A percentile compares a stretch with the other conserved stretches of the same genome.
phyloP scores from a whole-genome alignment of 1,139 yeast species.

The Geotrichum histeridarum region DNA sequence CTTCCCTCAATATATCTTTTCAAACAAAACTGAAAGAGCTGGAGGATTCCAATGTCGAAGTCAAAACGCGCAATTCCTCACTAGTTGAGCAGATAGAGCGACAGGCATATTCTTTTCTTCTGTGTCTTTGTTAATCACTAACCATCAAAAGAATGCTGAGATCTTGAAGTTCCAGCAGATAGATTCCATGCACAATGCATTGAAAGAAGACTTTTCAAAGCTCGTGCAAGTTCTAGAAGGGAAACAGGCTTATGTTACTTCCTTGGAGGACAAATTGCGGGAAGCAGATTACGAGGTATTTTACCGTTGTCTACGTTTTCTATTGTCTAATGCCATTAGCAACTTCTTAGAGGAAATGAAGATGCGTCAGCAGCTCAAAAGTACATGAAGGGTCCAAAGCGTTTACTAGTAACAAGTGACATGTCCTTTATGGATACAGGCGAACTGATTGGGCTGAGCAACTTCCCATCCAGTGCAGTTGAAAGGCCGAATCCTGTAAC shows the following conservation, averaged over 20 bases:
- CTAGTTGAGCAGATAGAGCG: slow-evolving; percentile 6
- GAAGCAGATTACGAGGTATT: slow-evolving; percentile 19
- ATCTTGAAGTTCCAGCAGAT: slow-evolving; percentile 9
- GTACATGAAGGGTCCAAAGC: slow-evolving; percentile 2
- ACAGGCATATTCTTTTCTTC: background rate
- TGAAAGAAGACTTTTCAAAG: slow-evolving; percentile 10
- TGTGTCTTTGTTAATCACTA: background rate
- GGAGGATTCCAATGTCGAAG: slow-evolving; percentile 7
- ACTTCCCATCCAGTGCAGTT: background rate
- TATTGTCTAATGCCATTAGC: slow-evolving; percentile 3
- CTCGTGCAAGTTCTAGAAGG: slow-evolving; percentile 9
- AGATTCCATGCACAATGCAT: slow-evolving; percentile 11
- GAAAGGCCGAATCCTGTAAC: slow-evolving; percentile 9
- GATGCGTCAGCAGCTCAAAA: background rate
- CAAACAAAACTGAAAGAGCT: slow-evolving; percentile 7
- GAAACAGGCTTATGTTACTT: slow-evolving; percentile 5
- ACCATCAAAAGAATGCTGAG: background rate
- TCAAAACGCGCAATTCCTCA: slow-evolving; percentile 7
- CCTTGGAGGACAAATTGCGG: slow-evolving; percentile 12
- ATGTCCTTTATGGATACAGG: slow-evolving; percentile 11
- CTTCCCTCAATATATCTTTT: slow-evolving; percentile 3
- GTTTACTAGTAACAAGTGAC: slow-evolving; percentile 12
- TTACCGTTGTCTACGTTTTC: background rate
- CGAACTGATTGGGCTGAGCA: slow-evolving; percentile 1
- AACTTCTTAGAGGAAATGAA: slow-evolving; percentile 8